Conservation (phyloP, 2,329 filamentous ascomycete genomes). For the Fusarium miscanthi region DNA sequence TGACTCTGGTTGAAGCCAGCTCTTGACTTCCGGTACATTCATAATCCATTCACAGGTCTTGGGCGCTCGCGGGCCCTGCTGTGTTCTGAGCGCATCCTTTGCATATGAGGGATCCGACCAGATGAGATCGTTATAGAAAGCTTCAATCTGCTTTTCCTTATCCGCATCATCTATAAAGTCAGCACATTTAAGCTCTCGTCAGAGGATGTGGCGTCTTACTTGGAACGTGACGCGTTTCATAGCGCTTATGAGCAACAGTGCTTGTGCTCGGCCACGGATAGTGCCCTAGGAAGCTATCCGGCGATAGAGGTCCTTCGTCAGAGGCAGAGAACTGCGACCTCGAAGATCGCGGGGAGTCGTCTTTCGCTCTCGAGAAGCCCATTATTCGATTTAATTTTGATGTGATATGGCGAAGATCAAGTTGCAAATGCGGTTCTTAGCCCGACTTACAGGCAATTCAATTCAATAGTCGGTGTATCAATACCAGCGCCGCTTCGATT, state of each 20-base stretch:
- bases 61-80: constrained; percentile 19
- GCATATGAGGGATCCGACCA: constrained; percentile 21
- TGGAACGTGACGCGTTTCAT: constrained; percentile 19
- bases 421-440: not conserved
- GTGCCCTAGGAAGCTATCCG: constrained; percentile 28
- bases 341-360: constrained; percentile 23
- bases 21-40: constrained; percentile 5
- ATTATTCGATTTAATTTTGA: constrained; percentile 10
- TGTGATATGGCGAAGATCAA: constrained; percentile 7
- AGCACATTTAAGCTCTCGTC: not conserved
- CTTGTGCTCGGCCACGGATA: constrained; percentile 32
- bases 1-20: constrained; percentile 10
- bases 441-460: constrained; percentile 8
- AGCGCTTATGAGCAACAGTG: constrained; percentile 21
- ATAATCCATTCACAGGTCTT: constrained; percentile 31
- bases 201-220: constrained; percentile 3
- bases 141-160: constrained; percentile 19
- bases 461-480: constrained; percentile 23
- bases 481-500: not conserved
- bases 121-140: constrained; percentile 23
- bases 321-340: constrained; percentile 23
- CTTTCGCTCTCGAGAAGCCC: constrained; percentile 8
- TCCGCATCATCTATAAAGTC: constrained; percentile 14
- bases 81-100: constrained; percentile 24
- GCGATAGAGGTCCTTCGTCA: constrained; percentile 20